A percentile compares a stretch with the other conserved stretches of the same genome.
Evolutionary conservation across 495 filamentous ascomycete genomes (phyloP).

Genomic region (Lasiosphaeris hirsuta): DNA sequence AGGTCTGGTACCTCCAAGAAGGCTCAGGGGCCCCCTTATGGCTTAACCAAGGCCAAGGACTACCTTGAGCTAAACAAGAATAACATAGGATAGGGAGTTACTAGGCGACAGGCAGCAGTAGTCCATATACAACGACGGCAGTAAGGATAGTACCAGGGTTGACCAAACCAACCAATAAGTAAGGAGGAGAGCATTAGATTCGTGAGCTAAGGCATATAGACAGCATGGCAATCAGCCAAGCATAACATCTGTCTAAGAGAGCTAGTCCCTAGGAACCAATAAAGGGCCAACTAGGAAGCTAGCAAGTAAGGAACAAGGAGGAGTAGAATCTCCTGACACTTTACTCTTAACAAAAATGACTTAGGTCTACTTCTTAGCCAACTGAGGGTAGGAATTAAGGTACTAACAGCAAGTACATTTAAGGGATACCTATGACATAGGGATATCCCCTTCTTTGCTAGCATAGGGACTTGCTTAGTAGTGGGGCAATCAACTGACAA

Average conservation of each 20-base stretch:
- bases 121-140: not conserved
- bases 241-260: constrained; percentile 4
- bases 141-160: not conserved
- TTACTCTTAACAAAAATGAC: not conserved
- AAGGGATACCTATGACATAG: constrained; percentile 2
- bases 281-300: constrained; percentile 1
- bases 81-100: constrained; percentile 3
- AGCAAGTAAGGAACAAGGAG: constrained; percentile 1
- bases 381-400: not conserved
- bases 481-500: constrained; percentile 2
- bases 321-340: not conserved
- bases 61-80: not conserved
- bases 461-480: constrained; percentile 2
- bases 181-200: constrained; percentile 9
- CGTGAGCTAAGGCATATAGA: constrained; percentile 4
- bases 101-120: not conserved
- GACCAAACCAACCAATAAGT: constrained; percentile 1
- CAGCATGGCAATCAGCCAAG: constrained; percentile 5
- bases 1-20: constrained; percentile 7
- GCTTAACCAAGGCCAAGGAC: constrained; percentile 1
- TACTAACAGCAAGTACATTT: not conserved
- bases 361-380: not conserved
- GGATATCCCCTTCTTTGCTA: constrained; percentile 2
- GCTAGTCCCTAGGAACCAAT: constrained; percentile 1
- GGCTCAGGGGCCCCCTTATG: constrained; percentile 7